Base-by-base conservation (phyloP, 169 alveolate species). In the Plasmodium malariae region DNA sequence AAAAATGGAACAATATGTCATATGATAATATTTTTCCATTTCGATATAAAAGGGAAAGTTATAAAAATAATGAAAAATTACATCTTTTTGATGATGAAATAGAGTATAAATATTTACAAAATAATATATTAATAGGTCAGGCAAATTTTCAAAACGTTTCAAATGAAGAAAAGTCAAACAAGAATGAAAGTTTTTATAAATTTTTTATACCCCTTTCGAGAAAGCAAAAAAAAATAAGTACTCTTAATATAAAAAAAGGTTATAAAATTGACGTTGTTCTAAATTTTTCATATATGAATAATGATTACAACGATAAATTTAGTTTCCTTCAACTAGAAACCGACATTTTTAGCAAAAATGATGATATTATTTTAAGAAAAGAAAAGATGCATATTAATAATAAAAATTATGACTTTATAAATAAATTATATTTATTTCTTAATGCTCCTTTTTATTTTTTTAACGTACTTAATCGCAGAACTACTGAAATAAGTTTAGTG, bases 361-460 rank as follows among this genome's bases (percentile, higher is more conserved):
- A 68, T 49, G 24, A 49, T 45, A 28, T 55, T 36, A 28, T 78
- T 43, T 62, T 78, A 19, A 65, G 76, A 78, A 78, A 49, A 12
- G 76, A 78, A 78, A 78, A 78, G 67, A 21, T 78, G 36, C 71
- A 78, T 69, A 54, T 78, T 12, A 78, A 78, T 37, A 62, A 78
- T 78, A 62, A 62, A 45, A 78, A 63, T 43, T 78, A 78, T 55
- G 68, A 78, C 7, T 63, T 63, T 48, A 78, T 78, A 78, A 78
- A 78, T 14, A 78, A 78, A 63, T 68, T 78, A 17, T 63, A 78
- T 78, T 78, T 78, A 78, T 43, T 78, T 78, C 48, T 78, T 28
- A 78, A 78, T 54, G 19, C 89, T 1, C 89, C 89, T 3, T 78
- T 78, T 55, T 78, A 78, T 55, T 78, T 78, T 54, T 78, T 78